These are phyloP conservation scores for Prunus persica DNA, from an alignment of 306 rosid species.

Conservation along the genomic window Prunus_persica_NCBIv2 NC_034012.1:6597501-6598000, in stretches of 20 bases:
- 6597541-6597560: neutral
- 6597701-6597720: neutral
- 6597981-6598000: constrained; percentile 27
- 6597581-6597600: neutral
- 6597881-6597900: neutral
- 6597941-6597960: neutral
- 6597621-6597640: constrained; percentile 25
- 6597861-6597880: neutral
- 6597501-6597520: neutral
- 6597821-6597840: neutral
- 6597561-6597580: neutral
- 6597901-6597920: neutral
- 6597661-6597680: fast-evolving
- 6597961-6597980: neutral
- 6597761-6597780: neutral
- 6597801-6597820: neutral
- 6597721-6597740: neutral
- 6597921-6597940: constrained; percentile 23
- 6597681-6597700: neutral
- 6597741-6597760: fast-evolving
- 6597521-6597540: neutral
- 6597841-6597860: neutral
- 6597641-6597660: neutral
- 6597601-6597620: neutral
- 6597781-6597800: neutral